These are phyloP conservation scores for Calonectria henricotiae DNA, from an alignment of 2,329 filamentous ascomycete species.

Conservation along the genomic window DNA sequence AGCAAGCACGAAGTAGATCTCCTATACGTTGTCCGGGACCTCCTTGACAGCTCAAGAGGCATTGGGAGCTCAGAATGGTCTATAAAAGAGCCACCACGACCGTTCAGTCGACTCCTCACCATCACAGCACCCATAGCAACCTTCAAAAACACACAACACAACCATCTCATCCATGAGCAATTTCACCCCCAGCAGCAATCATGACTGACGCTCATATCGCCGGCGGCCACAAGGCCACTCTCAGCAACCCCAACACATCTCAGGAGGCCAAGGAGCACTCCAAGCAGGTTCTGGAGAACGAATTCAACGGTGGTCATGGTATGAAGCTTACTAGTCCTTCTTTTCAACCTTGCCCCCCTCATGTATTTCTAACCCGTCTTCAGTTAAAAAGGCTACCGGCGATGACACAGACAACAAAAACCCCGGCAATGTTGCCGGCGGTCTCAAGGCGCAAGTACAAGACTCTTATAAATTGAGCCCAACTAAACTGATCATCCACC, in stretches of 20 bases:
- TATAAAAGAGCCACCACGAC: constrained; percentile 40
- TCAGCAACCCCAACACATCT: constrained; percentile 72
- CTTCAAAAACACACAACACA: neutral
- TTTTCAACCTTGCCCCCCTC: neutral
- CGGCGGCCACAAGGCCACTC: constrained; percentile 73
- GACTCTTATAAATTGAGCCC: no score
- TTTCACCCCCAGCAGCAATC: constrained; percentile 46
- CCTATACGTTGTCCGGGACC: neutral
- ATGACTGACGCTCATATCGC: constrained; percentile 70
- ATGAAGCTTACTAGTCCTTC: neutral
- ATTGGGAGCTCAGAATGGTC: constrained; percentile 15
- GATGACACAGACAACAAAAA: constrained; percentile 58
- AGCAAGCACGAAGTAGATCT: constrained; percentile 15
- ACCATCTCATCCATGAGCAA: neutral
- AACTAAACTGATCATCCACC: constrained; percentile 42
- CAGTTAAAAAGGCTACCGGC: no score
- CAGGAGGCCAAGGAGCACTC: constrained; percentile 72
- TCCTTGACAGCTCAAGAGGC: constrained; percentile 24
- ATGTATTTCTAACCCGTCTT: no score
- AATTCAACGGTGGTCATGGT: constrained; percentile 64
- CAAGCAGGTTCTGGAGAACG: constrained; percentile 67
- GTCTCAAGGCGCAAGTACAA: constrained; percentile 61
- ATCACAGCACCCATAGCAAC: constrained; percentile 1
- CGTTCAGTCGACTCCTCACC: no score
- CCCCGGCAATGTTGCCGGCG: constrained; percentile 68